Evolutionary conservation across 2,329 filamentous ascomycete species (phyloP).

Genomic region (Colletotrichum eremochloae): DNA sequence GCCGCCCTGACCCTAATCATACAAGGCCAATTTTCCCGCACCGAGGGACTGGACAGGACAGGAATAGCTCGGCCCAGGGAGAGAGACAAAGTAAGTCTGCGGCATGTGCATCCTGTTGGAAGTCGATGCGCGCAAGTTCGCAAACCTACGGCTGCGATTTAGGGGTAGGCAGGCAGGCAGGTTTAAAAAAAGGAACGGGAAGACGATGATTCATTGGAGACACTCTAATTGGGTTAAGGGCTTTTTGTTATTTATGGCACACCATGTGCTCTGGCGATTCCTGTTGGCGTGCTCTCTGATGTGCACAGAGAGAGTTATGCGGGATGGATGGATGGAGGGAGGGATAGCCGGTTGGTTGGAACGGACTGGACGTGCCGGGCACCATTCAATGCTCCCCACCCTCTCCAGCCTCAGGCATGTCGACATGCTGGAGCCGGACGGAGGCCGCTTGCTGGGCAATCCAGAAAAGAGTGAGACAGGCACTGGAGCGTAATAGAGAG

Average conservation of each 20-base stretch:
- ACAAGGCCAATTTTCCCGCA: constrained; percentile 1
- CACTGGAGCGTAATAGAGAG: neutral
- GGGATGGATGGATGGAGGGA: constrained; percentile 24
- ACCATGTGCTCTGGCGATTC: constrained; percentile 1
- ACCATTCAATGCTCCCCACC: constrained; percentile 11
- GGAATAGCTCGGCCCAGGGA: neutral
- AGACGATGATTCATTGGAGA: neutral
- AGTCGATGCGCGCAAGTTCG: constrained; percentile 2
- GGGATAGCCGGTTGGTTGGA: constrained; percentile 5
- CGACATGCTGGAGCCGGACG: neutral
- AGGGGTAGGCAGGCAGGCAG: neutral
- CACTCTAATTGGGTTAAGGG: constrained; percentile 2
- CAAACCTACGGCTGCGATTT: constrained; percentile 22
- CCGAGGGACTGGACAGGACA: constrained; percentile 14
- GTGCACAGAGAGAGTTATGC: neutral
- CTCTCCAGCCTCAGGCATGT: neutral
- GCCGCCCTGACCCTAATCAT: neutral
- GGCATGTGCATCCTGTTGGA: constrained; percentile 26
- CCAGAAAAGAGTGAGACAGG: neutral
- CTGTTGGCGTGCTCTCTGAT: constrained; percentile 4
- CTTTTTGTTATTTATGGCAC: constrained; percentile 21
- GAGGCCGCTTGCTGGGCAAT: neutral
- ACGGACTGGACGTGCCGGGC: constrained; percentile 38
- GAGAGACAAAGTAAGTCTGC: constrained; percentile 13
- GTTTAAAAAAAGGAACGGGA: neutral